phyloP scores from a whole-genome alignment of 495 filamentous ascomycete genomes.

The Neurospora sp. region DNA sequence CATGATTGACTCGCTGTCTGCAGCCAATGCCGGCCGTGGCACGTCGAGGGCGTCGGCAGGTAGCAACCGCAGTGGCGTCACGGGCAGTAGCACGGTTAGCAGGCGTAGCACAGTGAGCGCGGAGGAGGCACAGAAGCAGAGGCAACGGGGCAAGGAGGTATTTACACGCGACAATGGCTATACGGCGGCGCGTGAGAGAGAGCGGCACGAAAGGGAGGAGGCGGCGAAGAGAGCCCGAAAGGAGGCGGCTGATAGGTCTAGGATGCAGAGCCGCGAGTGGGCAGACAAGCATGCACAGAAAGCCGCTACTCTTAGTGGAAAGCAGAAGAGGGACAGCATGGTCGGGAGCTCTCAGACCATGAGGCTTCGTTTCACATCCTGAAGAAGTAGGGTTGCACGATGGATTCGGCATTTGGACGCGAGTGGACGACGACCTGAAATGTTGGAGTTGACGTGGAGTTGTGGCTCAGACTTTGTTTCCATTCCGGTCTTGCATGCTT shows the following conservation, averaged over 20 bases:
- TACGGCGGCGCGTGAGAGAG: conserved; percentile 38
- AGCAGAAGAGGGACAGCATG: neutral
- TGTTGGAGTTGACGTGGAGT: neutral
- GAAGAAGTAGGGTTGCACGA: neutral
- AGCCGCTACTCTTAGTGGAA: neutral
- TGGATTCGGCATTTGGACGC: neutral
- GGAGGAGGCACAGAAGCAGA: conserved; percentile 41
- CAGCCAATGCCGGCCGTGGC: conserved; percentile 9
- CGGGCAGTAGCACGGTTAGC: conserved; percentile 3
- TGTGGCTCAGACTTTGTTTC: neutral
- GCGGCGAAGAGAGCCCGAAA: conserved; percentile 47
- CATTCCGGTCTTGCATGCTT: neutral
- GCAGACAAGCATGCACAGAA: conserved; percentile 46
- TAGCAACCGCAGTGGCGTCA: conserved; percentile 4
- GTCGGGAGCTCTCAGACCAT: neutral
- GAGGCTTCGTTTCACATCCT: neutral
- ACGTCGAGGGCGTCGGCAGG: conserved; percentile 16
- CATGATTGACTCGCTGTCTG: neutral
- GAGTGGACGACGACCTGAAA: neutral
- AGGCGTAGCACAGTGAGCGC: conserved; percentile 29
- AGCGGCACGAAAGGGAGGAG: conserved; percentile 45
- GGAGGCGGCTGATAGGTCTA: conserved; percentile 55
- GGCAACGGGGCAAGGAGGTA: conserved; percentile 48
- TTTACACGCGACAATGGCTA: conserved; percentile 46
- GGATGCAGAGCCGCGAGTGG: conserved; percentile 56